Conservation (phyloP, 2,329 filamentous ascomycete genomes). For the Pochonia chlamydosporia region DNA sequence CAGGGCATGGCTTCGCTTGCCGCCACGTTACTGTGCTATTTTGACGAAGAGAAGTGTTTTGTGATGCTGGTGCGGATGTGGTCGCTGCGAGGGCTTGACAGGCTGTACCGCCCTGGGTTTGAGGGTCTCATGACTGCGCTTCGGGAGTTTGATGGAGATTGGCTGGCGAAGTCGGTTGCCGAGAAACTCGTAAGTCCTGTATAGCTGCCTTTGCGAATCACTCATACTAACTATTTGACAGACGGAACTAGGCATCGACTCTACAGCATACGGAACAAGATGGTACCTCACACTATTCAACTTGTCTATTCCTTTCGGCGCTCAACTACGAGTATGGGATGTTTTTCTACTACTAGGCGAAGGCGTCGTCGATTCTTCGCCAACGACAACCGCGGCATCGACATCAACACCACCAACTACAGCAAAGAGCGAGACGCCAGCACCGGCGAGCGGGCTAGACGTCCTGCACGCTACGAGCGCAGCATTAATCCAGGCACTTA, state of each 20-base stretch:
- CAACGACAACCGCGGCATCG: not conserved
- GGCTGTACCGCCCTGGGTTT: slow-evolving; percentile 80
- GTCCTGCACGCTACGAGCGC: slow-evolving; percentile 85
- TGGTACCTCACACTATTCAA: slow-evolving; percentile 99
- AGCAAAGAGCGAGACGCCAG: slow-evolving; percentile 5
- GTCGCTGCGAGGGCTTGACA: slow-evolving; percentile 79
- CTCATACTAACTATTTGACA: slow-evolving; percentile 27
- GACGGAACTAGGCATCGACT: slow-evolving; percentile 72
- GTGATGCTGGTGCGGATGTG: slow-evolving; percentile 96
- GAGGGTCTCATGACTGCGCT: slow-evolving; percentile 80
- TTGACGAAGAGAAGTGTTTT: slow-evolving; percentile 90
- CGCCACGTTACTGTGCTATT: slow-evolving; percentile 91
- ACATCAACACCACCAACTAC: not conserved
- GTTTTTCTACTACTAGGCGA: slow-evolving; percentile 87
- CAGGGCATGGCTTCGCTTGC: slow-evolving; percentile 96
- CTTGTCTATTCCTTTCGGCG: slow-evolving; percentile 88
- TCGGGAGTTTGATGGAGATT: slow-evolving; percentile 75
- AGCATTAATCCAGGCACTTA: slow-evolving; percentile 83
- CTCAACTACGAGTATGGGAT: slow-evolving; percentile 94
- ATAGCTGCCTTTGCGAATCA: too few species aligned
- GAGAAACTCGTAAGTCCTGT: slow-evolving; percentile 66
- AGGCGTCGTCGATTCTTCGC: not conserved
- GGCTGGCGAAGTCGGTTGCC: slow-evolving; percentile 79
- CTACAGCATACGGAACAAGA: slow-evolving; percentile 89
- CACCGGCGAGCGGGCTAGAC: slow-evolving; percentile 56